These are phyloP conservation scores for Beta corolliflora DNA, from an alignment of 179 eudicot genomes.

Conservation along the genomic window DNA sequence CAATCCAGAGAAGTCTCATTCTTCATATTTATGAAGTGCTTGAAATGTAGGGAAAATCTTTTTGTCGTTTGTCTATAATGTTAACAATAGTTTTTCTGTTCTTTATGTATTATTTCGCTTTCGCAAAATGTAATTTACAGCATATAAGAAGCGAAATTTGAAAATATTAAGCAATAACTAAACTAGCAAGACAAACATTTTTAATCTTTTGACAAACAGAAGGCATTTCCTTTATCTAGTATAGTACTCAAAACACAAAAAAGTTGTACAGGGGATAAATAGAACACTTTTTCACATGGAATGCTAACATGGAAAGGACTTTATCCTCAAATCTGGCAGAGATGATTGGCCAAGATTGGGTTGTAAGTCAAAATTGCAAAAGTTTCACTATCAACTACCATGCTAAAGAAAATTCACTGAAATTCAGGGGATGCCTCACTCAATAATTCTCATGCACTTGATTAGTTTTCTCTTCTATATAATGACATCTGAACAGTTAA, in stretches of 20 bases:
- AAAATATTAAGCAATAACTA: too few species aligned
- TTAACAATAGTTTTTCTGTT: too few species aligned
- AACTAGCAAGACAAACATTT: too few species aligned
- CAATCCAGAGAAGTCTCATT: constrained; percentile 3
- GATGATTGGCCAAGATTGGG: constrained; percentile 13
- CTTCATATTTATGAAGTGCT: too few species aligned
- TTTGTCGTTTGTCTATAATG: too few species aligned
- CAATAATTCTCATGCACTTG: not conserved
- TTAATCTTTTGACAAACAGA: not conserved
- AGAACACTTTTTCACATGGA: constrained; percentile 18
- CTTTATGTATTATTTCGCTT: too few species aligned
- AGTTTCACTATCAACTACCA: not conserved
- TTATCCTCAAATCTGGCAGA: not conserved
- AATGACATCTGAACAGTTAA: too few species aligned
- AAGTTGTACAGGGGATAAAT: not conserved
- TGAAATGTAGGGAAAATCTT: too few species aligned
- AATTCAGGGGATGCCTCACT: constrained; percentile 5
- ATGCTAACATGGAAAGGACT: constrained; percentile 17
- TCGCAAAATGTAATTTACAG: too few species aligned
- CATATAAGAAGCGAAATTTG: too few species aligned
- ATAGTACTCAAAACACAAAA: not conserved
- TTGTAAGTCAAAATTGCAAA: constrained; percentile 15
- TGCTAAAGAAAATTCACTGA: not conserved
- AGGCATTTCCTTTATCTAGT: not conserved
- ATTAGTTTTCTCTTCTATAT: not conserved